Base-by-base conservation (phyloP, 129 eudicot species). In the Pseudognaphalium luteoalbum region DNA sequence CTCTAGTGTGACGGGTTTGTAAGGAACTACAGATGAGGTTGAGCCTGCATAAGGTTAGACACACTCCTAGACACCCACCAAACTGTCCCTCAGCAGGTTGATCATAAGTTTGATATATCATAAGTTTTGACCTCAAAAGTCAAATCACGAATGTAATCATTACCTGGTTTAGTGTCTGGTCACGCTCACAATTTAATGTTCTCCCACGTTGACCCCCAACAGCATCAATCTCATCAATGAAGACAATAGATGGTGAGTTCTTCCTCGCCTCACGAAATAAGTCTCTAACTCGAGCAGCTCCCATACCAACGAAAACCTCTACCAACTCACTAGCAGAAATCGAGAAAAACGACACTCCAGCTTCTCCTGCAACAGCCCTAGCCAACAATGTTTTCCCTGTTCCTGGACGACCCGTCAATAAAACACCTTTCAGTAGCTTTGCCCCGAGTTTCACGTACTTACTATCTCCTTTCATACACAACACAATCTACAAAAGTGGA, bases 81-180 rank as follows among this genome's bases (percentile, higher is more conserved):
- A 39, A 39, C 44, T 39, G 12, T 39, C 12, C 44, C 44, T 39
- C 7, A 12, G 44, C 2, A 39, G 44, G 44, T 39, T 39, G 44
- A 39, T 39, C 44, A 58, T 58, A 57, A 57, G 29, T 20, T 8
- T 16, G 60, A 16, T 1, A 19, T 3, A n/a, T 58, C 11, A 19
- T 20, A n/a, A 58, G 28, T 8, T 58, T 58, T 59, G 66, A 22
- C 66, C 2, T 21, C 34, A 9, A 67, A 50, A 76, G 72, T 76
- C 64, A 39, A 19, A 17, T 17, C 4, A 25, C 9, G 8, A 16
- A 61, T 39, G 47, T 14, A 44, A 29, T 4, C 15, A 0, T 79
- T 86, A 82, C 89, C 86, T 86, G 89, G 60, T 83, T 86, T 29
- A 86, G 75, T 4, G 90, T 78, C 28, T 79, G 85, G 60, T 73